Percentiles rank a stretch among this genome's conserved stretches.
Conservation (phyloP, 441 rosid species). For the Codiaeum variegatum region DNA sequence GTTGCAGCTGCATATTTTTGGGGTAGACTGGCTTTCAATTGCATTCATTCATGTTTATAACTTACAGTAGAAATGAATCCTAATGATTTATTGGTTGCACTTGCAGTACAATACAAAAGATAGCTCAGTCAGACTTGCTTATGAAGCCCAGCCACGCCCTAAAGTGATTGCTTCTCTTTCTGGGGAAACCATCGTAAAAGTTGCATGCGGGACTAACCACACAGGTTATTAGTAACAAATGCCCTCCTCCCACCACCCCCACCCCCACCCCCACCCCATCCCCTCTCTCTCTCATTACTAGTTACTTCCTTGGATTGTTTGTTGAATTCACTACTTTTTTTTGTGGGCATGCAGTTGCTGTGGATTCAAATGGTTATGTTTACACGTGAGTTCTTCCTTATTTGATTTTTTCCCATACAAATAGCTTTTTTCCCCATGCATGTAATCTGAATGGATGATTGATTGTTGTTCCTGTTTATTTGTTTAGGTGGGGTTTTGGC, state of each 20-base stretch:
- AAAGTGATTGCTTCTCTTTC: constrained; percentile 69
- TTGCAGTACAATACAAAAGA: constrained; percentile 87
- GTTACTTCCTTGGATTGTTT: constrained; percentile 4
- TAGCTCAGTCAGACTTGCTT: constrained; percentile 80
- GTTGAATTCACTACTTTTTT: constrained; percentile 19
- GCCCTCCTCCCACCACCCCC: neutral
- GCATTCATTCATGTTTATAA: neutral
- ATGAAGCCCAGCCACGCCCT: constrained; percentile 92
- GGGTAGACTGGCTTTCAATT: neutral
- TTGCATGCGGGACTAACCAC: constrained; percentile 91
- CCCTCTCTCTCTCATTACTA: neutral
- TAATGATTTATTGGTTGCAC: neutral
- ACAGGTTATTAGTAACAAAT: constrained; percentile 49
- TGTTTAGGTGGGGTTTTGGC: constrained; percentile 92
- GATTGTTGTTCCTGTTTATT: constrained; percentile 24
- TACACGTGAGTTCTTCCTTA: constrained; percentile 70
- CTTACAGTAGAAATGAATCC: neutral
- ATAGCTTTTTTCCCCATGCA: constrained; percentile 9
- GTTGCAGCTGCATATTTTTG: neutral
- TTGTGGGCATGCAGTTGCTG: constrained; percentile 67
- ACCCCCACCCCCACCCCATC: neutral
- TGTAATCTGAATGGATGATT: constrained; percentile 16
- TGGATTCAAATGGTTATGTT: constrained; percentile 77
- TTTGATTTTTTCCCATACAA: neutral
- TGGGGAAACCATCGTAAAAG: constrained; percentile 81